These are phyloP conservation scores for Cyanidium caldarium DNA, from an alignment of 23 red algal genomes.

Conservation along the genomic window DNA sequence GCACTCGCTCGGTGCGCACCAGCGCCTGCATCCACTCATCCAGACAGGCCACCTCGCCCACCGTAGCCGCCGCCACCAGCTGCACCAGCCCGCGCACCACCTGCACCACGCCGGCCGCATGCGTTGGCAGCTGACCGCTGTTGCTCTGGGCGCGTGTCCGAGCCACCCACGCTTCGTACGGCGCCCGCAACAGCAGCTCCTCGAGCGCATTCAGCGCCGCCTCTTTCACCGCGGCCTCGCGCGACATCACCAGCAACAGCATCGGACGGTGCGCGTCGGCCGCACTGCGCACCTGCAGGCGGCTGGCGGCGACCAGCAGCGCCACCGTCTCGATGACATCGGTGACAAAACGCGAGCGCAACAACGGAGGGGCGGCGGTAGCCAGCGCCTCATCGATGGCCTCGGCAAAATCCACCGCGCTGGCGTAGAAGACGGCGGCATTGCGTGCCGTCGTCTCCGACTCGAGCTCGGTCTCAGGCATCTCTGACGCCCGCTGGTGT, in stretches of 20 bases:
- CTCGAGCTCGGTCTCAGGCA: not conserved
- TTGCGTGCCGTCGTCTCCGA: not conserved
- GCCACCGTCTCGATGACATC: constrained; percentile 66
- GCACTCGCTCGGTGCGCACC: constrained; percentile 2
- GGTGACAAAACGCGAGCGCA: constrained; percentile 49
- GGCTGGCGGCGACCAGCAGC: constrained; percentile 30
- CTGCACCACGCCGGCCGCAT: constrained; percentile 12
- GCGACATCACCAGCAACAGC: constrained; percentile 54
- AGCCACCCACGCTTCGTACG: not conserved
- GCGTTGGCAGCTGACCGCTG: not conserved
- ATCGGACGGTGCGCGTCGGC: constrained; percentile 26
- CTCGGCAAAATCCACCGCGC: constrained; percentile 26
- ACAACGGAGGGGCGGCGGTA: constrained; percentile 26
- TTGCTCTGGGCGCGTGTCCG: not conserved
- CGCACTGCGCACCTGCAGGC: constrained; percentile 54
- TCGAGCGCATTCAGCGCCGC: constrained; percentile 34
- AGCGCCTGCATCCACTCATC: constrained; percentile 29
- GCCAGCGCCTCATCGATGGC: constrained; percentile 22
- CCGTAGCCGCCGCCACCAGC: constrained; percentile 43
- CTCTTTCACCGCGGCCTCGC: constrained; percentile 29
- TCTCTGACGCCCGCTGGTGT: no score
- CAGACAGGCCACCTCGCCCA: constrained; percentile 49
- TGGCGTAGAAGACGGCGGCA: constrained; percentile 16
- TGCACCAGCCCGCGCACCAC: constrained; percentile 28
- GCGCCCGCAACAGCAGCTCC: constrained; percentile 19